Evolutionary conservation across 495 filamentous ascomycete genomes (phyloP).

Genomic region (Talaromyces borbonicus): DNA sequence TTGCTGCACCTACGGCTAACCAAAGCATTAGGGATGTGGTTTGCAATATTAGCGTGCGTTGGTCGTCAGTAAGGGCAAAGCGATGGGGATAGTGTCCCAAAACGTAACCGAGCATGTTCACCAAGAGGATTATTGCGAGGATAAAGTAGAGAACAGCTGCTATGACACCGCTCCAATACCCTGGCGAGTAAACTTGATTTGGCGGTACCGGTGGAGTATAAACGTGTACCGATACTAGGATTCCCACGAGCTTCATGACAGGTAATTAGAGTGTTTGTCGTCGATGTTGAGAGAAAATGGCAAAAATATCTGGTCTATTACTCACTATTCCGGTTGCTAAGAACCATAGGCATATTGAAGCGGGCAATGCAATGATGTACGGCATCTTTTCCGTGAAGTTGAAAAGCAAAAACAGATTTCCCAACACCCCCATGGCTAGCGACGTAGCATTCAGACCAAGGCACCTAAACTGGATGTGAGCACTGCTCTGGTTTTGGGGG

Average conservation of each 20-base stretch:
- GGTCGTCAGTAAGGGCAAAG: slow-evolving; percentile 63
- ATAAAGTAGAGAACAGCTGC: slow-evolving; percentile 57
- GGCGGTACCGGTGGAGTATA: slow-evolving; percentile 50
- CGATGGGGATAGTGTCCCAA: slow-evolving; percentile 68
- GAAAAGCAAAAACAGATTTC: slow-evolving; percentile 63
- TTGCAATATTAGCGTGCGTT: slow-evolving; percentile 57
- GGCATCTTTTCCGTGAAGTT: slow-evolving; percentile 77
- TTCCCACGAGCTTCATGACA: slow-evolving; percentile 44
- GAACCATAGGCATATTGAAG: slow-evolving; percentile 61
- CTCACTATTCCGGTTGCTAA: slow-evolving; percentile 55
- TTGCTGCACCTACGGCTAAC: slow-evolving; percentile 48
- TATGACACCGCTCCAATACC: slow-evolving; percentile 68
- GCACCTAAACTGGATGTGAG: no score
- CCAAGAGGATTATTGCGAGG: slow-evolving; percentile 52
- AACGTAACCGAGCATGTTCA: slow-evolving; percentile 74
- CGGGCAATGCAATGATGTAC: slow-evolving; percentile 66
- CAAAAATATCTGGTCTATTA: slow-evolving; percentile 5
- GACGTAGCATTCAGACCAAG: slow-evolving; percentile 55
- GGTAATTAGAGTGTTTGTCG: not conserved
- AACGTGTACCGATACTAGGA: slow-evolving; percentile 49
- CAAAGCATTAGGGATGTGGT: slow-evolving; percentile 54
- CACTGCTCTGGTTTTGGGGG: not conserved
- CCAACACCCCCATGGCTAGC: slow-evolving; percentile 53
- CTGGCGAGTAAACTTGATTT: slow-evolving; percentile 56
- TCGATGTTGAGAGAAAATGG: slow-evolving; percentile 1